Conservation (phyloP, 306 rosid species). For the Malus sieversii region DNA sequence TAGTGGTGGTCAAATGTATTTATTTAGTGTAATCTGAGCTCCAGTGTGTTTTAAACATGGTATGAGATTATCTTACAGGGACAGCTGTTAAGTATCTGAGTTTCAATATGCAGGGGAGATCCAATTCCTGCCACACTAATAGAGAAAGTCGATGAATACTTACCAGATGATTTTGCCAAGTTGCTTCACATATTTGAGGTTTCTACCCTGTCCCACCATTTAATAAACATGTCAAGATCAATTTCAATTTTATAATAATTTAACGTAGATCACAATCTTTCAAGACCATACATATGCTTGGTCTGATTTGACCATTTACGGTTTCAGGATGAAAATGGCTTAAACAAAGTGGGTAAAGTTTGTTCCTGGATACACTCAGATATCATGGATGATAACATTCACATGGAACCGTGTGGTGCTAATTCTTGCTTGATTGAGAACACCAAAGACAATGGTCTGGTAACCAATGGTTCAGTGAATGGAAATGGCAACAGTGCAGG, state of each 20-base stretch:
- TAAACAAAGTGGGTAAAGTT: constrained; percentile 33
- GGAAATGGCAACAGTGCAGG: constrained; percentile 24
- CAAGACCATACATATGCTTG: neutral
- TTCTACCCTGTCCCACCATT: constrained; percentile 10
- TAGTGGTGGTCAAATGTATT: neutral
- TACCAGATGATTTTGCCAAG: constrained; percentile 57
- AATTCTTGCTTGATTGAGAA: constrained; percentile 30
- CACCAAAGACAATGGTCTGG: constrained; percentile 21
- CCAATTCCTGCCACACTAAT: constrained; percentile 68
- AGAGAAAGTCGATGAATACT: constrained; percentile 70
- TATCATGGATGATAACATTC: constrained; percentile 92
- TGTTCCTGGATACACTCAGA: constrained; percentile 89
- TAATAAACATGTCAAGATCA: neutral
- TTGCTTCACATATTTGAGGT: constrained; percentile 56
- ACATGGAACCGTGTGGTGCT: constrained; percentile 51
- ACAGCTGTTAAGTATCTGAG: constrained; percentile 19
- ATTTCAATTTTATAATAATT: neutral
- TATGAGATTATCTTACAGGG: neutral
- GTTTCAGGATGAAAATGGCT: constrained; percentile 54
- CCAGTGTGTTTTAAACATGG: neutral
- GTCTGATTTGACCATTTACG: neutral
- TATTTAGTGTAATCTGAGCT: neutral
- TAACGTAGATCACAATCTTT: neutral
- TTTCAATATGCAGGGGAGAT: constrained; percentile 62
- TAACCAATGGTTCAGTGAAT: constrained; percentile 26